Evolutionary conservation across 2,329 filamentous ascomycete species (phyloP).

Genomic region (Aspergillus sp.): DNA sequence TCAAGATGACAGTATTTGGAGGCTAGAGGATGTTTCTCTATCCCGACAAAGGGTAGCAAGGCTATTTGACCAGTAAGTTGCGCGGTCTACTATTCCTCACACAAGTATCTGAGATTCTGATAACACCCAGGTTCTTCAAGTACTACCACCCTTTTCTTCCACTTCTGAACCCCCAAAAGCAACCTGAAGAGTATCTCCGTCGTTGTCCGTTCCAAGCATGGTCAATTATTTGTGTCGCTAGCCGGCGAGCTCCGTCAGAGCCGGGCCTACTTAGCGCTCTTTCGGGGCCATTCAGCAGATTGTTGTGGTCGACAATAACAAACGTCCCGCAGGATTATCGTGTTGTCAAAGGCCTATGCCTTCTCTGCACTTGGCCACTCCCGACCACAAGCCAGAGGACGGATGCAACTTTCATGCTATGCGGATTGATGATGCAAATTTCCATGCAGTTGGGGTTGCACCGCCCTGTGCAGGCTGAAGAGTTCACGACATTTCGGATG

Average conservation of each 20-base stretch:
- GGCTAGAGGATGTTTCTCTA: slow-evolving; percentile 49
- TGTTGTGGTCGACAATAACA: slow-evolving; percentile 60
- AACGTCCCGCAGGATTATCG: slow-evolving; percentile 62
- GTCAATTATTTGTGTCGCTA: slow-evolving; percentile 62
- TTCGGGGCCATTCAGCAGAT: slow-evolving; percentile 51
- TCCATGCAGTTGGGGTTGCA: slow-evolving; percentile 65
- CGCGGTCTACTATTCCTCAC: not conserved
- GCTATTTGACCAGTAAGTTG: slow-evolving; percentile 43
- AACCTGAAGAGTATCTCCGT: slow-evolving; percentile 57
- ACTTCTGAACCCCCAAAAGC: slow-evolving; percentile 55
- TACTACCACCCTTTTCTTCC: slow-evolving; percentile 64
- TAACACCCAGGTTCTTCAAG: slow-evolving; percentile 55
- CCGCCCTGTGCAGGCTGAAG: slow-evolving; percentile 60
- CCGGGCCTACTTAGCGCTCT: slow-evolving; percentile 53
- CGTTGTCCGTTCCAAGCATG: slow-evolving; percentile 62
- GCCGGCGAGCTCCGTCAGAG: slow-evolving; percentile 57
- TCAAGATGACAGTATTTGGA: slow-evolving; percentile 45
- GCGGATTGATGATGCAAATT: slow-evolving; percentile 65
- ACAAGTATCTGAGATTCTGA: not conserved
- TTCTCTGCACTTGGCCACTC: slow-evolving; percentile 64
- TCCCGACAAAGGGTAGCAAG: slow-evolving; percentile 39
- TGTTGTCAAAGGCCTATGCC: slow-evolving; percentile 61
- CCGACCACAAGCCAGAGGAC: slow-evolving; percentile 61
- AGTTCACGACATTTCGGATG: slow-evolving; percentile 49
- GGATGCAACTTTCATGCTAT: slow-evolving; percentile 64